phyloP scores from a whole-genome alignment of 345 rosid genomes.

The Aurinia saxatilis region DNA sequence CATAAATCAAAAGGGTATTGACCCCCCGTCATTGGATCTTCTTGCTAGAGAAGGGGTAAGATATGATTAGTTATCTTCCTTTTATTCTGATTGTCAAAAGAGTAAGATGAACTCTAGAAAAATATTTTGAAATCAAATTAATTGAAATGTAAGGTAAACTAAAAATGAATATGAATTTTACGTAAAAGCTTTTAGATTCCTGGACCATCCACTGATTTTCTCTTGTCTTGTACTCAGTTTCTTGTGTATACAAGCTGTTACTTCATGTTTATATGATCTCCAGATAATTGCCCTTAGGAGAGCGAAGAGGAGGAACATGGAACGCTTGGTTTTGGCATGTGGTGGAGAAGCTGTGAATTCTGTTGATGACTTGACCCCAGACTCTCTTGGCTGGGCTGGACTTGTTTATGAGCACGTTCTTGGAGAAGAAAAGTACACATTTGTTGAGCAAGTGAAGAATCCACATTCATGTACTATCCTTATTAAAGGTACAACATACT shows the following conservation, averaged over 20 bases:
- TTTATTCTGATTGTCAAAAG: not conserved
- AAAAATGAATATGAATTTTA: not conserved
- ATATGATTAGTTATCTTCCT: not conserved
- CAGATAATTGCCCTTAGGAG: conserved; percentile 95
- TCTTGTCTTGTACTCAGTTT: not conserved
- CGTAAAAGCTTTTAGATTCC: not conserved
- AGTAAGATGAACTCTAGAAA: not conserved
- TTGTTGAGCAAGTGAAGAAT: conserved; percentile 92
- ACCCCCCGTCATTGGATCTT: conserved; percentile 91
- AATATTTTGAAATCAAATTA: not conserved
- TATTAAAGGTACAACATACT: conserved; percentile 60
- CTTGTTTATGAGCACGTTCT: conserved; percentile 88
- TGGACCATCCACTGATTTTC: not conserved
- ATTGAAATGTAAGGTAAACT: not conserved
- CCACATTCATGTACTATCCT: conserved; percentile 88
- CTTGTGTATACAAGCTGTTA: conserved; percentile 1
- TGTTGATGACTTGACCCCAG: conserved; percentile 80
- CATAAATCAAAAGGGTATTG: conserved; percentile 97
- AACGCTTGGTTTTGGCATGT: conserved; percentile 87
- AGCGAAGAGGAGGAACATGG: conserved; percentile 99
- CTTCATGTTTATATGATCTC: conserved; percentile 8
- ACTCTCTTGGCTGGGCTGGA: conserved; percentile 98
- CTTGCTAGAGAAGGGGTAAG: conserved; percentile 98
- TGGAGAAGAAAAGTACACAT: conserved; percentile 95
- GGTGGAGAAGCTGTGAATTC: conserved; percentile 98